phyloP scores from a whole-genome alignment of 805 yeast species.

The Nematodospora valgi region DNA sequence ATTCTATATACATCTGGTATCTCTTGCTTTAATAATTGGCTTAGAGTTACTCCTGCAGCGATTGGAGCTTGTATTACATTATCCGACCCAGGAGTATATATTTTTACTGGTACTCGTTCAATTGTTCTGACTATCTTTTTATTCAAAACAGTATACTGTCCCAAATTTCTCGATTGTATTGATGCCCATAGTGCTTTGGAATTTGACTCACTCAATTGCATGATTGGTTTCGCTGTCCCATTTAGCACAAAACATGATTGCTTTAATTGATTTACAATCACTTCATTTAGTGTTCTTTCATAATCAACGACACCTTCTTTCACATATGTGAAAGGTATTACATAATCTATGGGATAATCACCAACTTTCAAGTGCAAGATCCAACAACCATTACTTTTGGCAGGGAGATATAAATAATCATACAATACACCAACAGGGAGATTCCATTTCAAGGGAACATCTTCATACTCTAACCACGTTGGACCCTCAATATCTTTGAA shows the following conservation, averaged over 20 bases:
- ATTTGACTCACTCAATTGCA: constrained; percentile 67
- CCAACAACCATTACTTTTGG: constrained; percentile 35
- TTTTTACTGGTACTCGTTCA: constrained; percentile 45
- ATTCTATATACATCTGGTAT: constrained; percentile 13
- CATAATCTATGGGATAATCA: constrained; percentile 25
- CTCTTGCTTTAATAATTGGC: constrained; percentile 10
- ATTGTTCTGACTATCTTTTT: constrained; percentile 25
- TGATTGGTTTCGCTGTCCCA: constrained; percentile 77
- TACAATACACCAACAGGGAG: constrained; percentile 68
- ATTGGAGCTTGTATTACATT: constrained; percentile 29
- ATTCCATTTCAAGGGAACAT: constrained; percentile 70
- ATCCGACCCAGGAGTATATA: constrained; percentile 40
- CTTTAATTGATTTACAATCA: constrained; percentile 77
- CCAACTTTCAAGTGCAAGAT: constrained; percentile 25
- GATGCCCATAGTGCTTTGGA: constrained; percentile 57
- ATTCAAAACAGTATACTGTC: constrained; percentile 21
- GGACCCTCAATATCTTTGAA: constrained; percentile 17
- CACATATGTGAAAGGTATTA: constrained; percentile 27
- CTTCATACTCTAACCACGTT: constrained; percentile 66
- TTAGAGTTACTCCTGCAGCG: constrained; percentile 9
- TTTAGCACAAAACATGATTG: constrained; percentile 74
- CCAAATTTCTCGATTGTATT: constrained; percentile 33
- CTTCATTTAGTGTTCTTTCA: constrained; percentile 36
- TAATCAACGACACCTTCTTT: constrained; percentile 17
- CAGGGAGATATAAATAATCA: constrained; percentile 47